phyloP scores from a whole-genome alignment of 371 early-diverging fungal genomes.

The Syncephalastrum monosporum region DNA sequence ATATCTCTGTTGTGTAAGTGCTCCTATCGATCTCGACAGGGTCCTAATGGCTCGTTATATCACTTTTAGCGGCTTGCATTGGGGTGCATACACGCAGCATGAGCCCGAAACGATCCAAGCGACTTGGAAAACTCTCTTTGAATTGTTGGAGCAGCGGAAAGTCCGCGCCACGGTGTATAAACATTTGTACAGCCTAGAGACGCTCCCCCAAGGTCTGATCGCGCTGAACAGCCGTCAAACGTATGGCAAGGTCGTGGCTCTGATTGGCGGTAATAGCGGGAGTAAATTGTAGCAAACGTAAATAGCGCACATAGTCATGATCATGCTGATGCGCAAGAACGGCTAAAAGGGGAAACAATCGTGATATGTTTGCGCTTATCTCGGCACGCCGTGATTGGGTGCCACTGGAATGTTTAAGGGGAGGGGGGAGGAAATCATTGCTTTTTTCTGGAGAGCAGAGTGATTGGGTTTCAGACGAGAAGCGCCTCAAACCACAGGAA shows the following conservation, averaged over 20 bases:
- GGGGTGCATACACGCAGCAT: conserved; percentile 69
- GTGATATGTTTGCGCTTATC: too few relatives aligned
- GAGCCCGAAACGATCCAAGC: conserved; percentile 58
- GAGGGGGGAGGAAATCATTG: too few relatives aligned
- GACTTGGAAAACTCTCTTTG: conserved; percentile 71
- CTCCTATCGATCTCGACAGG: too few relatives aligned
- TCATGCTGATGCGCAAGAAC: too few relatives aligned
- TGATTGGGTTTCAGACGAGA: too few relatives aligned
- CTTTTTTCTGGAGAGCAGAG: too few relatives aligned
- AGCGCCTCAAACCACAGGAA: too few relatives aligned
- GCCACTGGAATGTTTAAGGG: too few relatives aligned
- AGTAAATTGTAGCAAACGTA: conserved; percentile 9
- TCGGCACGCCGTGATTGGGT: too few relatives aligned
- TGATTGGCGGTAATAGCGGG: conserved; percentile 26
- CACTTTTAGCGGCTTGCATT: conserved; percentile 35
- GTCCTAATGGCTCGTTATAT: not conserved
- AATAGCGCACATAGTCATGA: too few relatives aligned
- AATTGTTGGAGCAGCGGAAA: conserved; percentile 54
- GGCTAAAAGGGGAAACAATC: too few relatives aligned
- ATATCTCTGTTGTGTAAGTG: conserved; percentile 48
- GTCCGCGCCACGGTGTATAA: conserved; percentile 70
- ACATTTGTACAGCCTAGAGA: conserved; percentile 65
- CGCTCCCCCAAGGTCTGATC: conserved; percentile 62
- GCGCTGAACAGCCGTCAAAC: conserved; percentile 69
- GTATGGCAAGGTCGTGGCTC: conserved; percentile 77